Conservation (phyloP, 306 rosid genomes). For the Citrullus colocynthis region DNA sequence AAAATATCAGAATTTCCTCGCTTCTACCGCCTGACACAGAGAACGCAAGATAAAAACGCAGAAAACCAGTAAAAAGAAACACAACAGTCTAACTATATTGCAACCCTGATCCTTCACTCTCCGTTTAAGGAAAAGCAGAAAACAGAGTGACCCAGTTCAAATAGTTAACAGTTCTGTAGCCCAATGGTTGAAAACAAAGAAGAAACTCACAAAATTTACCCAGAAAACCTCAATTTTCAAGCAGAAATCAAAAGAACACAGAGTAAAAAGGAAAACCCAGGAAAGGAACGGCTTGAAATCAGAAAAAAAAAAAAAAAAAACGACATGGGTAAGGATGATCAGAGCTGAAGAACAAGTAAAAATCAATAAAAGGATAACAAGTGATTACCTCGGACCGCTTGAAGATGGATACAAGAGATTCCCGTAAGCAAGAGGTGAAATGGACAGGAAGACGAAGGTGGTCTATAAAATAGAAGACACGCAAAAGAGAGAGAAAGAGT, state of each 20-base stretch:
- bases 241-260: not conserved
- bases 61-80: not conserved
- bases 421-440: not conserved
- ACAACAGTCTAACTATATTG: too few relatives aligned
- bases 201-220: not conserved
- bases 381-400: not conserved
- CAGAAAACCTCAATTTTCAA: not conserved
- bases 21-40: slow-evolving; percentile 2
- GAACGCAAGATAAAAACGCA: not conserved
- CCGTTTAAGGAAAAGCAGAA: not conserved
- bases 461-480: not conserved
- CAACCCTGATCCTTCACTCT: not conserved
- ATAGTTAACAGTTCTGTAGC: not conserved
- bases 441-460: not conserved
- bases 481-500: not conserved
- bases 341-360: not conserved
- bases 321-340: not conserved
- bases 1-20: not conserved
- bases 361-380: not conserved
- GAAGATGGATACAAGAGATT: not conserved
- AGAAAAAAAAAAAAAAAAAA: not conserved
- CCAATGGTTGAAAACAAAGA: not conserved
- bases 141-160: slow-evolving; percentile 2
- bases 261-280: not conserved
- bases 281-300: not conserved